A percentile compares a stretch with the other conserved stretches of the same genome.
Conservation (phyloP, 305 asterid species). For the Rubia tinctorum region DNA sequence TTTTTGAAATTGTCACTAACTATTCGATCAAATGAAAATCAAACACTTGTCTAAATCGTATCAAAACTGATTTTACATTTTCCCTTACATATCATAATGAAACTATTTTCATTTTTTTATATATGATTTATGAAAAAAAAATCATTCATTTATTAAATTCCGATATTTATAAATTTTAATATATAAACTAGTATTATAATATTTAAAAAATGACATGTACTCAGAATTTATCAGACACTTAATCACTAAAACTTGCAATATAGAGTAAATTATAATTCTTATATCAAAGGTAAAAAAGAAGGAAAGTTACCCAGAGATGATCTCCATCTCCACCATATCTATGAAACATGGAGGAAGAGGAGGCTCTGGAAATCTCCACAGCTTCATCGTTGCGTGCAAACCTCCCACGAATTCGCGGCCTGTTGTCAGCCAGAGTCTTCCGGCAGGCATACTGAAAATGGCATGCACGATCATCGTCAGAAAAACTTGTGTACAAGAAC, state of each 20-base stretch:
- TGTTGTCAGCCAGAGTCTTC: constrained; percentile 79
- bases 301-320: constrained; percentile 65
- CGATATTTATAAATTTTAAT: no score
- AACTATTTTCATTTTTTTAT: not conserved
- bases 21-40: no score
- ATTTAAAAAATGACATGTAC: no score
- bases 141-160: no score
- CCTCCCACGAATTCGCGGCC: constrained; percentile 87
- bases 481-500: not conserved
- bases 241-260: no score
- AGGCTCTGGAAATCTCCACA: constrained; percentile 57
- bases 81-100: no score
- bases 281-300: not conserved
- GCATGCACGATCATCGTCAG: not conserved
- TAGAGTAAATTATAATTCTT: not conserved
- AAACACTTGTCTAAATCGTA: no score
- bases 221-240: no score
- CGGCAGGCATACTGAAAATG: no score
- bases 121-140: no score
- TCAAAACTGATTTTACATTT: no score
- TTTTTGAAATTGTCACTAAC: not conserved
- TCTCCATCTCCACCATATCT: constrained; percentile 58
- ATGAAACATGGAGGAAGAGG: constrained; percentile 20
- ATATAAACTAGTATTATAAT: no score
- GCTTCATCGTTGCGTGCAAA: constrained; percentile 82